Evolutionary conservation across 2,329 filamentous ascomycete species (phyloP).

Genomic region (Macrophomina pseudophaseolina): DNA sequence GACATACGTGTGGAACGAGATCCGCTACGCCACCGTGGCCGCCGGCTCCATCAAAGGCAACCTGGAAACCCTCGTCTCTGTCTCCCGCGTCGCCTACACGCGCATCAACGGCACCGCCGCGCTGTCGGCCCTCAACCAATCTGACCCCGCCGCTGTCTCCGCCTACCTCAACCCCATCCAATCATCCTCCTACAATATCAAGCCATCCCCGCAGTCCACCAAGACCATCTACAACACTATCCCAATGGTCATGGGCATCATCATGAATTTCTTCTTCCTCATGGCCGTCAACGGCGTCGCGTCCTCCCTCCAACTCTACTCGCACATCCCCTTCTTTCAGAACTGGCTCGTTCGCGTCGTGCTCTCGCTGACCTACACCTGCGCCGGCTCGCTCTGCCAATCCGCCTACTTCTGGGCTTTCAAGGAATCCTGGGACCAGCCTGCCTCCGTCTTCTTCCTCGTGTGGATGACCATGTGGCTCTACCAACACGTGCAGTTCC

Average conservation of each 20-base stretch:
- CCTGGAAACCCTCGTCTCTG: conserved; percentile 38
- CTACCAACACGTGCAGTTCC: conserved; percentile 49
- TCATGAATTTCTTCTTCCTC: conserved; percentile 57
- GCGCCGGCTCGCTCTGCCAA: conserved; percentile 43
- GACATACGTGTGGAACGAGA: conserved; percentile 53
- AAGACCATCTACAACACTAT: conserved; percentile 53
- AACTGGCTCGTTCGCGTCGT: conserved; percentile 36
- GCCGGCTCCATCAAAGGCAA: conserved; percentile 41
- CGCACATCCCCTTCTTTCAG: conserved; percentile 30
- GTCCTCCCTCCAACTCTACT: conserved; percentile 33
- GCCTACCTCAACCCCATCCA: conserved; percentile 48
- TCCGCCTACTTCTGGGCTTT: conserved; percentile 52
- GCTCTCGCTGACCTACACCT: conserved; percentile 40
- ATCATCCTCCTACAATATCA: conserved; percentile 44
- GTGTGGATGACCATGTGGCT: conserved; percentile 52
- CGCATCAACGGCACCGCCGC: conserved; percentile 40
- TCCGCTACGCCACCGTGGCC: conserved; percentile 48
- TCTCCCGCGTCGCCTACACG: conserved; percentile 43
- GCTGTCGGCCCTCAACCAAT: conserved; percentile 33
- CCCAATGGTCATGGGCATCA: conserved; percentile 50
- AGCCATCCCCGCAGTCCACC: conserved; percentile 49
- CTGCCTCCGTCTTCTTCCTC: conserved; percentile 43
- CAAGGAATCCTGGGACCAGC: conserved; percentile 43
- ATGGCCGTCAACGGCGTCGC: conserved; percentile 52
- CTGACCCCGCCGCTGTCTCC: conserved; percentile 40